Percentiles rank a stretch among this genome's conserved stretches.
Evolutionary conservation across 2,329 filamentous ascomycete genomes (phyloP).

Genomic region (Aaosphaeria arxii): DNA sequence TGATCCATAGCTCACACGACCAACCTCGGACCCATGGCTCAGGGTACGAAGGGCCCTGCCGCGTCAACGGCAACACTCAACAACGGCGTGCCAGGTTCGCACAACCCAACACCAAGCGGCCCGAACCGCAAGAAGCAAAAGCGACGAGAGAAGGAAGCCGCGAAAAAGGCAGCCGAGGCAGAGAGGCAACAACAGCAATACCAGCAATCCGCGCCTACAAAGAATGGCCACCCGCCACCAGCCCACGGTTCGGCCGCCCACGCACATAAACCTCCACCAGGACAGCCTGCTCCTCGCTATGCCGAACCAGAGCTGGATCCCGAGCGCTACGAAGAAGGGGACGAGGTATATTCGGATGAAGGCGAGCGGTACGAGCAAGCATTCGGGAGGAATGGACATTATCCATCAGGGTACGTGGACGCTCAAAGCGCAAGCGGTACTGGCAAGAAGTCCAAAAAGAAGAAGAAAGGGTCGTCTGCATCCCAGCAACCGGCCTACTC

Average conservation of each 20-base stretch:
- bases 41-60: constrained; percentile 27
- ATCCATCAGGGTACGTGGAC: constrained; percentile 23
- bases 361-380: constrained; percentile 20
- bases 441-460: constrained; percentile 61
- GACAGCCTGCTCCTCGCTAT: constrained; percentile 39
- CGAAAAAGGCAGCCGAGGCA: constrained; percentile 51
- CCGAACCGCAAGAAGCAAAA: constrained; percentile 92
- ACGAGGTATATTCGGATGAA: constrained; percentile 30
- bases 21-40: constrained; percentile 28
- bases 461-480: constrained; percentile 59
- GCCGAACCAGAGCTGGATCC: constrained; percentile 42
- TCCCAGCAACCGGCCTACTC: constrained; percentile 27
- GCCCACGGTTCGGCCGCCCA: constrained; percentile 6
- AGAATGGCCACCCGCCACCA: constrained; percentile 25
- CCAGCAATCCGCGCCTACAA: constrained; percentile 11
- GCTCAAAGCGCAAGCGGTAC: constrained; percentile 16
- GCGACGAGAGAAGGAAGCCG: constrained; percentile 78
- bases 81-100: constrained; percentile 40
- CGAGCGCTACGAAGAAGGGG: constrained; percentile 21
- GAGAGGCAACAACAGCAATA: constrained; percentile 15
- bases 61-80: constrained; percentile 23
- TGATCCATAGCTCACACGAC: not conserved
- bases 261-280: constrained; percentile 5
- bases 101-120: constrained; percentile 39
- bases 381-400: constrained; percentile 32